These are phyloP conservation scores for Lasiodiplodia theobromae DNA, from an alignment of 2,329 filamentous ascomycete species.

Conservation along the genomic window DNA sequence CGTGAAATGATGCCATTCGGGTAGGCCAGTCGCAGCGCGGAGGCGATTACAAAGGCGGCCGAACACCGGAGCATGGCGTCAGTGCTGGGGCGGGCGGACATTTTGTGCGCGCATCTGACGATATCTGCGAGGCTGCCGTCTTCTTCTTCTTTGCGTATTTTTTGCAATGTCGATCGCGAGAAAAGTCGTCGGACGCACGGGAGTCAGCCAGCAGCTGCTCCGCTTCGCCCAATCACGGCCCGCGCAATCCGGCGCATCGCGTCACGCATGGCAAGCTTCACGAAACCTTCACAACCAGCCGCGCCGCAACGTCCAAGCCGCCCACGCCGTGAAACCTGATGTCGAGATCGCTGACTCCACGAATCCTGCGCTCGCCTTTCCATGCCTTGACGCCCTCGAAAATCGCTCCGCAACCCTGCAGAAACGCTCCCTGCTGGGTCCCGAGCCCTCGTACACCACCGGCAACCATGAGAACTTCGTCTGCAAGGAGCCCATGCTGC, in stretches of 20 bases:
- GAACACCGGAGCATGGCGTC: constrained; percentile 29
- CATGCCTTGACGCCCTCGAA: constrained; percentile 52
- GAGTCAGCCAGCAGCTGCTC: constrained; percentile 25
- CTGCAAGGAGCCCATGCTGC: constrained; percentile 74
- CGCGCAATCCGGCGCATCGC: not conserved
- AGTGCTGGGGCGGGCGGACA: constrained; percentile 13
- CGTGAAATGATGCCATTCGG: constrained; percentile 22
- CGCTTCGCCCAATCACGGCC: constrained; percentile 23
- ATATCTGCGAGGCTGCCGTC: not conserved
- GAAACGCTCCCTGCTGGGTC: constrained; percentile 73
- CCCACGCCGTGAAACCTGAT: constrained; percentile 33
- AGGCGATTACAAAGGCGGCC: constrained; percentile 27
- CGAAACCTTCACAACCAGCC: constrained; percentile 24
- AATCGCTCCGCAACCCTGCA: constrained; percentile 70
- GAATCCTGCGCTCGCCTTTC: constrained; percentile 51
- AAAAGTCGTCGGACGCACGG: constrained; percentile 1
- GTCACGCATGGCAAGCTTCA: constrained; percentile 15
- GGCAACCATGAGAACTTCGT: constrained; percentile 82
- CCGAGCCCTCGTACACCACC: constrained; percentile 92
- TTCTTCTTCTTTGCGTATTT: not conserved
- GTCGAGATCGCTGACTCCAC: constrained; percentile 38
- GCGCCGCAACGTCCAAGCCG: constrained; percentile 15
- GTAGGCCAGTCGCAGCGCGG: not conserved
- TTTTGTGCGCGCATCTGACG: constrained; percentile 21
- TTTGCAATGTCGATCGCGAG: constrained; percentile 14